These are phyloP conservation scores for Penicillium flavigenum DNA, from an alignment of 495 filamentous ascomycete genomes.

Conservation along the genomic window DNA sequence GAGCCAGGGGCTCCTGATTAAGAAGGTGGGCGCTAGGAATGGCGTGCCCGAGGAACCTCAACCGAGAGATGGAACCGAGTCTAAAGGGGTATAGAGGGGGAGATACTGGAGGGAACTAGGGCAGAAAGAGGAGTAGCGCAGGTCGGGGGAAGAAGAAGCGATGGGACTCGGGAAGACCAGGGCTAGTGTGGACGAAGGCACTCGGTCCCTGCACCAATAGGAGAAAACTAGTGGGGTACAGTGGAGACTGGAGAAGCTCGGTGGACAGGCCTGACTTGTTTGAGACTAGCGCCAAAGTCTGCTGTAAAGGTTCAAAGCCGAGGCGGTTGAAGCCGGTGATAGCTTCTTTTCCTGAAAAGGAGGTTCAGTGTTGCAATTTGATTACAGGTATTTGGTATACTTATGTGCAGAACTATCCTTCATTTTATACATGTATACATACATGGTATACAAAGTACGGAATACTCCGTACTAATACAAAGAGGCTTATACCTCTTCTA, in stretches of 20 bases:
- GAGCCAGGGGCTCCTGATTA: slow-evolving; percentile 7
- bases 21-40: slow-evolving; percentile 28
- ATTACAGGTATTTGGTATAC: slow-evolving; percentile 8
- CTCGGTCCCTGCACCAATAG: background rate
- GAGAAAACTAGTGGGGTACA: slow-evolving; percentile 1
- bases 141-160: slow-evolving; percentile 38
- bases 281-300: slow-evolving; percentile 20
- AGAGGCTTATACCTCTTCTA: no score
- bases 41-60: slow-evolving; percentile 44
- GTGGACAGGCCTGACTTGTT: slow-evolving; percentile 6
- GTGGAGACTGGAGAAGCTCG: slow-evolving; percentile 16
- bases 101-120: slow-evolving; percentile 23
- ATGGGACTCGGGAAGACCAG: slow-evolving; percentile 35
- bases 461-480: no score
- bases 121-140: slow-evolving; percentile 38
- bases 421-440: no score
- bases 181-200: slow-evolving; percentile 21
- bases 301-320: slow-evolving; percentile 21
- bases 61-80: slow-evolving; percentile 22
- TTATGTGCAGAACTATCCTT: background rate
- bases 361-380: slow-evolving; percentile 10
- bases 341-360: slow-evolving; percentile 13
- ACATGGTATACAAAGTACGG: no score
- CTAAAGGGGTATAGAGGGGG: slow-evolving; percentile 22
- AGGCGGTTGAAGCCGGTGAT: slow-evolving; percentile 38